These are phyloP conservation scores for Ochetophila trinervis DNA, from an alignment of 306 rosid species.

Conservation along the genomic window DNA sequence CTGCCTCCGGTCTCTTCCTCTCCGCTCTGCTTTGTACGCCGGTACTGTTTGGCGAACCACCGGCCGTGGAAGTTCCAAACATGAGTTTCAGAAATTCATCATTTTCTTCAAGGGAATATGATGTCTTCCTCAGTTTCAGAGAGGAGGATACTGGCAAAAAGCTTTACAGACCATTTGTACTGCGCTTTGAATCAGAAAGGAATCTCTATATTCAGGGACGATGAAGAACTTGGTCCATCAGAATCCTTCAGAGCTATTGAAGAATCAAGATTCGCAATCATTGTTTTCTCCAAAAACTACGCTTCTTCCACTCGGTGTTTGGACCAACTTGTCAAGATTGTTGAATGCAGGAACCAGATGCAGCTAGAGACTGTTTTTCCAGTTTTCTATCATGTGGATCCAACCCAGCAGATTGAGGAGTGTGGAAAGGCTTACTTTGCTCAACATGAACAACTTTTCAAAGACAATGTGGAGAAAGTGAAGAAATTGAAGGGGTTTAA, in stretches of 20 bases:
- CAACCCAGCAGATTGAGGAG: background rate
- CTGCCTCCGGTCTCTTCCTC: too few relatives aligned
- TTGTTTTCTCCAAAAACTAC: background rate
- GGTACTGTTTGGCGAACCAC: too few relatives aligned
- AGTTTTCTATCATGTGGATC: background rate
- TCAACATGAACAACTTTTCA: background rate
- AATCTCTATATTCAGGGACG: too few relatives aligned
- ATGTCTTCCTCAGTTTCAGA: too few relatives aligned
- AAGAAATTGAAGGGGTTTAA: background rate
- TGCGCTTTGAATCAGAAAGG: too few relatives aligned
- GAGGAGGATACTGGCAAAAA: too few relatives aligned
- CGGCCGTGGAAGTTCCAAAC: too few relatives aligned
- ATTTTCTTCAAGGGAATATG: too few relatives aligned
- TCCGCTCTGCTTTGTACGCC: too few relatives aligned
- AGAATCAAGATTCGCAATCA: background rate
- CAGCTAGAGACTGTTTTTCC: background rate
- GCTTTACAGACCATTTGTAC: too few relatives aligned
- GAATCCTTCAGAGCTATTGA: background rate
- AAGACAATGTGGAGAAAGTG: background rate
- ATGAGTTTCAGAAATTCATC: background rate
- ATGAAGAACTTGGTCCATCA: background rate
- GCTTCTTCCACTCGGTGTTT: background rate
- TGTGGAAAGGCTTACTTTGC: background rate
- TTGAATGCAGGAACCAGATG: background rate
- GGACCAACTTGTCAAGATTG: constrained; percentile 9